A percentile compares a stretch with the other conserved stretches of the same genome.
Conservation (phyloP, 257 asterid species). For the Leonotis leonurus region DNA sequence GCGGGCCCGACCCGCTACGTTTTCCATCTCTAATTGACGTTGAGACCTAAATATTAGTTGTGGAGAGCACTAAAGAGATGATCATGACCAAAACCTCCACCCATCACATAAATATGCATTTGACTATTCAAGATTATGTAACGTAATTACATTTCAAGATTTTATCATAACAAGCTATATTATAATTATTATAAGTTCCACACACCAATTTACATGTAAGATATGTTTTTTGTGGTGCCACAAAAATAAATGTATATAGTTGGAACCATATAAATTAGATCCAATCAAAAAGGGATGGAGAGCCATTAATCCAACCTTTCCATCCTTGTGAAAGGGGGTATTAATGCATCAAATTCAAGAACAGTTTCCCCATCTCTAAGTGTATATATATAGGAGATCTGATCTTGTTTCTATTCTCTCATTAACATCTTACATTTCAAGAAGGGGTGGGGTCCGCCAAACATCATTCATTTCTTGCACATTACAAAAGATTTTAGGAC, state of each 20-base stretch:
- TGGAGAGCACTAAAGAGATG: no score
- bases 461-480: slow-evolving; percentile 37
- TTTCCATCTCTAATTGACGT: neutral
- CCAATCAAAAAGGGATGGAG: no score
- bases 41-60: slow-evolving; percentile 1
- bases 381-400: slow-evolving; percentile 22
- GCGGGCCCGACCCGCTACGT: no score
- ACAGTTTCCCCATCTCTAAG: slow-evolving; percentile 24
- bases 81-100: slow-evolving; percentile 8
- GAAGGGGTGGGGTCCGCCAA: slow-evolving; percentile 33
- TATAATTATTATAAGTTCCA: no score
- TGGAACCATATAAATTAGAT: slow-evolving; percentile 24
- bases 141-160: slow-evolving; percentile 7
- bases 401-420: slow-evolving; percentile 22
- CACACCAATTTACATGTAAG: slow-evolving; percentile 6
- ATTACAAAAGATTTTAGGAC: slow-evolving; percentile 26
- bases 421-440: slow-evolving; percentile 25
- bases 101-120: slow-evolving; percentile 5
- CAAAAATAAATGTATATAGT: slow-evolving; percentile 20
- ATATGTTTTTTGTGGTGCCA: slow-evolving; percentile 12
- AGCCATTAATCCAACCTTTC: no score
- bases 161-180: slow-evolving; percentile 1
- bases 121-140: slow-evolving; percentile 8
- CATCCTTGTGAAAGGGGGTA: no score
- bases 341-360: slow-evolving; percentile 9